Conservation (phyloP, 257 asterid genomes). For the Rehmannia glutinosa region DNA sequence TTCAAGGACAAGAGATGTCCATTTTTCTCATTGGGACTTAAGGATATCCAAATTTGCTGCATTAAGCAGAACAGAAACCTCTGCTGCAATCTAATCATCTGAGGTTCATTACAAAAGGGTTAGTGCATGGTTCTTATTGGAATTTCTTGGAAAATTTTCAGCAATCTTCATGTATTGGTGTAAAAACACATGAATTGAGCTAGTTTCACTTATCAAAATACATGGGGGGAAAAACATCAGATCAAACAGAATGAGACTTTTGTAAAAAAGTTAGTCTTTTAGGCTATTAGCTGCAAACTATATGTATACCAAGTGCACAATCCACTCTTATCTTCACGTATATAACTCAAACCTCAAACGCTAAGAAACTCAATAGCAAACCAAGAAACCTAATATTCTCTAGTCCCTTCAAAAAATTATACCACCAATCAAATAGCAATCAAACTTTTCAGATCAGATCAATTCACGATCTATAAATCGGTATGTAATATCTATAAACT, state of each 20-base stretch:
- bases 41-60: too few relatives aligned
- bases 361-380: not conserved
- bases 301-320: not conserved
- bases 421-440: not conserved
- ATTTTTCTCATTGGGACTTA: too few relatives aligned
- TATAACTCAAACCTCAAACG: not conserved
- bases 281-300: conserved; percentile 4
- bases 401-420: conserved; percentile 1
- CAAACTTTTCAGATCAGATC: too few relatives aligned
- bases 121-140: too few relatives aligned
- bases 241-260: not conserved
- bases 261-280: too few relatives aligned
- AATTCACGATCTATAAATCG: not conserved
- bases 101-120: too few relatives aligned
- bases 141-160: too few relatives aligned
- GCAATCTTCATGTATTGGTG: too few relatives aligned
- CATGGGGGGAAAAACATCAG: not conserved
- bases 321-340: conserved; percentile 4
- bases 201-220: not conserved
- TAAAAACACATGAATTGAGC: not conserved
- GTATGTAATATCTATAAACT: conserved; percentile 22
- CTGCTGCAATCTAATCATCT: too few relatives aligned
- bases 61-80: too few relatives aligned
- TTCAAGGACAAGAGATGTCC: too few relatives aligned
- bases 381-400: not conserved